phyloP scores from a whole-genome alignment of 2,329 filamentous ascomycete species.

The Apiospora malaysiana region DNA sequence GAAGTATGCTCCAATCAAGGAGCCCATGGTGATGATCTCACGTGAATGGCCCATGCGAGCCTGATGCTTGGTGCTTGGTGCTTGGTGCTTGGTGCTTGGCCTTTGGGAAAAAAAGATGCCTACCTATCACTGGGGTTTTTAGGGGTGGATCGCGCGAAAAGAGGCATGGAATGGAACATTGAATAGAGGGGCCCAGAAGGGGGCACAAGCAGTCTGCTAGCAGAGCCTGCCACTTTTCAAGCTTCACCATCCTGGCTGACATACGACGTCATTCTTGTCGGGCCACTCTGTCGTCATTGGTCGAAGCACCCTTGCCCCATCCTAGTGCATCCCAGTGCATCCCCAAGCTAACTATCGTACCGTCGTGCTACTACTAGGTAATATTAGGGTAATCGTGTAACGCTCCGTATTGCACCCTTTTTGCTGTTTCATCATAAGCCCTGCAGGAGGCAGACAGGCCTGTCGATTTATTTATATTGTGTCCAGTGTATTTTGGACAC shows the following conservation, averaged over 20 bases:
- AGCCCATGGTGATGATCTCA: background rate
- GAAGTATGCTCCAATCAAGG: background rate
- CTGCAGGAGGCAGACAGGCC: background rate
- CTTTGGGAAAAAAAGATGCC: background rate
- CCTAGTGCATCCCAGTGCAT: no score
- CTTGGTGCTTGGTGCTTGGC: background rate
- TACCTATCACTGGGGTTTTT: no score
- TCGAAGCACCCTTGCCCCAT: background rate
- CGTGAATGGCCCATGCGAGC: background rate
- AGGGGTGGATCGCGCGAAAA: no score
- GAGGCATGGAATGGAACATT: no score
- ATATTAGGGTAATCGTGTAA: background rate
- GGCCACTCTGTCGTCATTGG: constrained; percentile 15
- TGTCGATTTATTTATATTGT: background rate
- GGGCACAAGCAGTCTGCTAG: no score
- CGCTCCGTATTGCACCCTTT: constrained; percentile 2
- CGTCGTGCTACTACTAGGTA: constrained; percentile 3
- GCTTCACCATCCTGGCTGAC: constrained; percentile 3
- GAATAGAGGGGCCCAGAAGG: no score
- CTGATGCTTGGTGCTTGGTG: background rate
- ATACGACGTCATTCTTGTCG: constrained; percentile 11
- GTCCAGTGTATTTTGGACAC: background rate
- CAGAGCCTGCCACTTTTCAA: constrained; percentile 9
- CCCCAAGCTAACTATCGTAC: background rate
- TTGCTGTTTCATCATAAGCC: background rate